Base-by-base conservation (phyloP, 257 asterid genomes). In the Echium plantagineum region DNA sequence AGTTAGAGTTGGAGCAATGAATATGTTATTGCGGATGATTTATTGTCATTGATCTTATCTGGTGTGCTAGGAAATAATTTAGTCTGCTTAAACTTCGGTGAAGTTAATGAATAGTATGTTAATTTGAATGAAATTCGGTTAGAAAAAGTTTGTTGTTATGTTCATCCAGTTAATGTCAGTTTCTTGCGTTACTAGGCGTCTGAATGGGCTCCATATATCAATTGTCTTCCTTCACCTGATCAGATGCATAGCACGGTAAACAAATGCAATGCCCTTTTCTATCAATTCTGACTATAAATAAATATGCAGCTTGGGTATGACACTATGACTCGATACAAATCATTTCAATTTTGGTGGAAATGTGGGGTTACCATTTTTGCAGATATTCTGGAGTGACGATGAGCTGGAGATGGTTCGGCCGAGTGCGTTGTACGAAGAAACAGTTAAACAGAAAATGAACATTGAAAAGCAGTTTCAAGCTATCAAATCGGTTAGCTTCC, bases 121-220 rank as follows among this genome's bases (percentile, higher is more conserved):
- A 28, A 28, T 28, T 28, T 28, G 17, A 42, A 42, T 13, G 49
- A 7, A 7, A 1, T 42, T 42, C 10, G 16, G 13, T 42, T 10
- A 13, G 49, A 42, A 42, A 42, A 42, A 42, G 16, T 42, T 10
- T 9, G 12, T 42, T 3, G 5, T 5, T 42, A 4, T 42, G 49
- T 42, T 42, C 17, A 42, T 48, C 30, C 5, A 9, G 5, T 51
- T 49, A 57, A 8, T 15, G 15, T 5, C 59, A 30, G 53, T 49
- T 24, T 49, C 7, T 15, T 66, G 32, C 55, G 20, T 63, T 54
- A 26, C 59, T 74, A 69, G 74, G 66, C 72, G 47, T 87, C 94
- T n/a, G 72, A 80, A 66, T 91, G 94, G 95, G 87, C 72, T 18
- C 94, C 93, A 55, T 91, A 87, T 21, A 70, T 91, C 46, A 66